A percentile compares a stretch with the other conserved stretches of the same genome.
Conservation (phyloP, 2,329 filamentous ascomycete genomes). For the Colletotrichum melonis region DNA sequence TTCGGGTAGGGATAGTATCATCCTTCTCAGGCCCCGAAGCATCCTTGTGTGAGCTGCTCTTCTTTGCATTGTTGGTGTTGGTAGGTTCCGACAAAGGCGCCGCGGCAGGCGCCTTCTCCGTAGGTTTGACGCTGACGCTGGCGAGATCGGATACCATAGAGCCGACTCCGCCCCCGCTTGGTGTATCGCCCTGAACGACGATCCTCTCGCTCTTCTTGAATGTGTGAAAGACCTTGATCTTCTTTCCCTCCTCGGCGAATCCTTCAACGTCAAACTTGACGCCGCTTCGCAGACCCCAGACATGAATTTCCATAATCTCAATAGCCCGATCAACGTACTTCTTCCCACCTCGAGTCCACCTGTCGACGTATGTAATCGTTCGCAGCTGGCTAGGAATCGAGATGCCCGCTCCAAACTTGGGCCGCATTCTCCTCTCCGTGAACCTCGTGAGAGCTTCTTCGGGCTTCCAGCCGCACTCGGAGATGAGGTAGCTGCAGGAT, state of each 20-base stretch:
- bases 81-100: constrained; percentile 46
- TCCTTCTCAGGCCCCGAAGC: background rate
- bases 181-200: constrained; percentile 69
- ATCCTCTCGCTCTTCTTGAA: constrained; percentile 80
- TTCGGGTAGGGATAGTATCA: constrained; percentile 27
- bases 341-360: constrained; percentile 82
- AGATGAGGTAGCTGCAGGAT: constrained; percentile 89
- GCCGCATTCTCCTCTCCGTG: constrained; percentile 89
- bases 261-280: constrained; percentile 90
- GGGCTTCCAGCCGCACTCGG: constrained; percentile 76
- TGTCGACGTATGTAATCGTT: constrained; percentile 89
- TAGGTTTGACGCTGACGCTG: constrained; percentile 46
- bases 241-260: constrained; percentile 88
- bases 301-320: constrained; percentile 88
- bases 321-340: constrained; percentile 84
- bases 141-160: constrained; percentile 68
- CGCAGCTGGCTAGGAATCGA: constrained; percentile 93
- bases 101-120: constrained; percentile 50
- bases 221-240: constrained; percentile 84
- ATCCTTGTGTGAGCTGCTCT: constrained; percentile 26
- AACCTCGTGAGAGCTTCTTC: constrained; percentile 66
- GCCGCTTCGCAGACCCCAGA: constrained; percentile 88
- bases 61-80: constrained; percentile 37
- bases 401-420: constrained; percentile 87
- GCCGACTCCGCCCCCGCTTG: constrained; percentile 59